phyloP scores from a whole-genome alignment of 345 rosid species.

The Zanthoxylum bungeanum region DNA sequence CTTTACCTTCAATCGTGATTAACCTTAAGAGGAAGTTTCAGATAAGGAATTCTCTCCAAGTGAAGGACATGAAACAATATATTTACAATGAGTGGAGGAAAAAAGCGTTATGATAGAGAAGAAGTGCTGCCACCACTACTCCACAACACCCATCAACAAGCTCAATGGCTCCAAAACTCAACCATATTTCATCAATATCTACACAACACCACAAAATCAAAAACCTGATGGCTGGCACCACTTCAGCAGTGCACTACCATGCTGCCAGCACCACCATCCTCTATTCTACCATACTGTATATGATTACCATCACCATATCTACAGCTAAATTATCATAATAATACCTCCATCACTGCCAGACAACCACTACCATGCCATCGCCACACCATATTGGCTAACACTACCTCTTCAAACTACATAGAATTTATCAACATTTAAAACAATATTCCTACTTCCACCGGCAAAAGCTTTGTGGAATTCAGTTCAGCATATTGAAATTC shows the following conservation, averaged over 20 bases:
- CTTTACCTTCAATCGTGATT: not conserved
- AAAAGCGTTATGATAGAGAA: not conserved
- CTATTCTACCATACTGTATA: not conserved
- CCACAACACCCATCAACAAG: not conserved
- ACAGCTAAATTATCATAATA: not conserved
- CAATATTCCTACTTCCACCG: not conserved
- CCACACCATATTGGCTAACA: not conserved
- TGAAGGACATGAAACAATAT: not conserved
- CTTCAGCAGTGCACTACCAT: not conserved
- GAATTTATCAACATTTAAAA: not conserved
- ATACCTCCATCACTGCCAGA: not conserved
- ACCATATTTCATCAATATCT: not conserved
- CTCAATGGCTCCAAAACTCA: not conserved
- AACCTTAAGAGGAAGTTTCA: not conserved
- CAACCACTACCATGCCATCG: not conserved
- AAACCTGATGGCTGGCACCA: not conserved
- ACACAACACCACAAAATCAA: not conserved
- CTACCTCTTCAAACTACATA: not conserved
- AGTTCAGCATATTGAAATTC: slow-evolving; percentile 5
- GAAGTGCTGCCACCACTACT: not conserved
- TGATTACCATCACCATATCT: slow-evolving; percentile 7
- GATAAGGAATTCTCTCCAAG: not conserved
- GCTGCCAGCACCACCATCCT: not conserved
- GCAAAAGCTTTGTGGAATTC: not conserved
- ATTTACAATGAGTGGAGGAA: not conserved